Conservation (phyloP, 1,284 basidiomycete species). For the Pyrrhoderma lamaoense region DNA sequence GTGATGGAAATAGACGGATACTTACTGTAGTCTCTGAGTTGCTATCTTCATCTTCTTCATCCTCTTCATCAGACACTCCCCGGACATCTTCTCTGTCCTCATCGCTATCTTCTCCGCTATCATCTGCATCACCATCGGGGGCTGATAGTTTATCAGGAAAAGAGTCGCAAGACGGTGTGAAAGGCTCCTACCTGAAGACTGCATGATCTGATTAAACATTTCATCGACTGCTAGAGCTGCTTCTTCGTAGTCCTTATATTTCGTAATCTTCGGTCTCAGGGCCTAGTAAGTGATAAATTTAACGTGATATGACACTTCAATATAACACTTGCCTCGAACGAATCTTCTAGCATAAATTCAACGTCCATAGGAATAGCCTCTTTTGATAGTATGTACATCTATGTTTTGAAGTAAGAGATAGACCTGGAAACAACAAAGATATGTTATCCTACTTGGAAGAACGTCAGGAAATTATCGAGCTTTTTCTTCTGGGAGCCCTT, state of each 20-base stretch:
- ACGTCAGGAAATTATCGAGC: constrained; percentile 85
- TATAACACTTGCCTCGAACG: constrained; percentile 64
- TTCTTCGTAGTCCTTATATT: constrained; percentile 73
- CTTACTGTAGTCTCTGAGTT: constrained; percentile 50
- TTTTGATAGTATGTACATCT: constrained; percentile 90
- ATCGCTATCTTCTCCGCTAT: constrained; percentile 55
- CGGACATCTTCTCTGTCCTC: constrained; percentile 59
- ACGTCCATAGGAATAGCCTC: constrained; percentile 89
- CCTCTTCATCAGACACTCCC: constrained; percentile 44
- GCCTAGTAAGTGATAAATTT: constrained; percentile 40
- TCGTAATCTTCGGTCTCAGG: constrained; percentile 66
- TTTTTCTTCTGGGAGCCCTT: constrained; percentile 86
- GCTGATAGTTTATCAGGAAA: background rate
- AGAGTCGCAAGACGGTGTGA: constrained; percentile 19
- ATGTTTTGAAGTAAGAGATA: constrained; percentile 9
- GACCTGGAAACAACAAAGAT: background rate
- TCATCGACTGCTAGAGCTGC: constrained; percentile 85
- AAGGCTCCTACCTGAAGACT: constrained; percentile 48
- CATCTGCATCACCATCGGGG: constrained; percentile 23
- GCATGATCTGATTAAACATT: constrained; percentile 65
- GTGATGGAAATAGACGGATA: constrained; percentile 5
- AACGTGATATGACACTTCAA: constrained; percentile 8
- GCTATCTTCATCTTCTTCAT: constrained; percentile 47
- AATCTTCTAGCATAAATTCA: constrained; percentile 94
- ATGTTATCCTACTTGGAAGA: constrained; percentile 71